phyloP scores from a whole-genome alignment of 106 monocot genomes.

The Dendrobium chrysotoxum region DNA sequence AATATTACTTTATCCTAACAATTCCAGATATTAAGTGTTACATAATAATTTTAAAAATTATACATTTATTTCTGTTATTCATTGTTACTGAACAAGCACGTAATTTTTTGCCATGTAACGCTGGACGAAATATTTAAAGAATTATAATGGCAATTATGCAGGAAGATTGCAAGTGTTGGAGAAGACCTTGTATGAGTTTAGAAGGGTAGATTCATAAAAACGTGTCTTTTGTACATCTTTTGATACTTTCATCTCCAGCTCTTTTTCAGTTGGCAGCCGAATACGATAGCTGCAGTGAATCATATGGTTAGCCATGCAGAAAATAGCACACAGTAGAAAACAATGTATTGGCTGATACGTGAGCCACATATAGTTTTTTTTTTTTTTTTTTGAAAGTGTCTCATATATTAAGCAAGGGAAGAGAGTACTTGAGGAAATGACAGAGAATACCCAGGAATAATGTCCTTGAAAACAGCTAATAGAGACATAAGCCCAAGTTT shows the following conservation, averaged over 20 bases:
- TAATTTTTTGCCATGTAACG: neutral
- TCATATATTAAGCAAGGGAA: neutral
- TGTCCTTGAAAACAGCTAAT: slow-evolving; percentile 91
- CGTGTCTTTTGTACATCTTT: slow-evolving; percentile 64
- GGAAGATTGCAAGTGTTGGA: neutral
- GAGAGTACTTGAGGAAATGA: neutral
- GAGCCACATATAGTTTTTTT: neutral
- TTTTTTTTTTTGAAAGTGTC: too few relatives aligned
- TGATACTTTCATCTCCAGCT: slow-evolving; percentile 82
- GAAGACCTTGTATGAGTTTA: slow-evolving; percentile 75
- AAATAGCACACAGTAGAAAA: neutral
- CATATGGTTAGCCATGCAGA: neutral
- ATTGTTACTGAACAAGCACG: neutral
- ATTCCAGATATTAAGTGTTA: neutral
- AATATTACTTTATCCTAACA: neutral
- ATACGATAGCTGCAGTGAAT: slow-evolving; percentile 69
- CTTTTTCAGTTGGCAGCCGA: slow-evolving; percentile 83
- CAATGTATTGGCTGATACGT: neutral
- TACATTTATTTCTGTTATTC: too few relatives aligned
- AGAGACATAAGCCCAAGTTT: slow-evolving; percentile 74
- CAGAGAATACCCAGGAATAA: slow-evolving; percentile 80
- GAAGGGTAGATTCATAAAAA: slow-evolving; percentile 79
- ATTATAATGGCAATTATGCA: neutral
- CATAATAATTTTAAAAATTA: too few relatives aligned
- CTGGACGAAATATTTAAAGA: neutral